These are phyloP conservation scores for Mallotus nudiflorus DNA, from an alignment of 345 rosid species.

Conservation along the genomic window DNA sequence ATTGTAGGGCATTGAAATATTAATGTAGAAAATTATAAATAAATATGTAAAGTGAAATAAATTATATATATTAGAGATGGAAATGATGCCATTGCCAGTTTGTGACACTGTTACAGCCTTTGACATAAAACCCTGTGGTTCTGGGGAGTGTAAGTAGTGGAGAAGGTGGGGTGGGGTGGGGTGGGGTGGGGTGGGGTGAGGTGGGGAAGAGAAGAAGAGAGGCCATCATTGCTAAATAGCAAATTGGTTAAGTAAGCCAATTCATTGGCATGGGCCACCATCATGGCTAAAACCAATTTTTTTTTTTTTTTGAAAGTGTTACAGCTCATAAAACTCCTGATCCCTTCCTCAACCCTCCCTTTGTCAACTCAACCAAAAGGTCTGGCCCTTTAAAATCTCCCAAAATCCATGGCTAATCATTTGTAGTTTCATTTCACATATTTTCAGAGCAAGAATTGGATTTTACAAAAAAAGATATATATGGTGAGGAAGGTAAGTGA, in stretches of 20 bases:
- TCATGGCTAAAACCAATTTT: conserved; percentile 29
- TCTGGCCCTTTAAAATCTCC: conserved; percentile 23
- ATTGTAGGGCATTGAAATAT: conserved; percentile 23
- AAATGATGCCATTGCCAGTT: conserved; percentile 28
- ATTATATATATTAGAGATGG: not conserved
- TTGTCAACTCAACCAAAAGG: not conserved
- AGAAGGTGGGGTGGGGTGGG: no score
- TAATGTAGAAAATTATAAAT: not conserved
- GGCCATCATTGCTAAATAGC: conserved; percentile 39
- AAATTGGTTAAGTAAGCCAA: conserved; percentile 9
- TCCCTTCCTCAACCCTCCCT: not conserved
- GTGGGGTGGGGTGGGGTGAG: no score
- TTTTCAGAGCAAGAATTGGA: not conserved
- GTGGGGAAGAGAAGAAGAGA: conserved; percentile 2
- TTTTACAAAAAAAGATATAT: not conserved
- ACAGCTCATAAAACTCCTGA: conserved; percentile 19
- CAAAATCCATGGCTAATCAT: conserved; percentile 44
- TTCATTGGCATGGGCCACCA: conserved; percentile 42
- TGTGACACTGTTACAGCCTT: conserved; percentile 28
- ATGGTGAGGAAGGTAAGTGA: not conserved
- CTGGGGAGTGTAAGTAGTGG: no score
- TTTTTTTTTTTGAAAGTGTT: no score
- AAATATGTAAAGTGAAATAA: not conserved
- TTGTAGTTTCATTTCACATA: conserved; percentile 23
- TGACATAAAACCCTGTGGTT: conserved; percentile 11